A percentile compares a stretch with the other conserved stretches of the same genome.
Conservation (phyloP, 176 grass and related monocot genomes). For the Aegilops sharonensis region DNA sequence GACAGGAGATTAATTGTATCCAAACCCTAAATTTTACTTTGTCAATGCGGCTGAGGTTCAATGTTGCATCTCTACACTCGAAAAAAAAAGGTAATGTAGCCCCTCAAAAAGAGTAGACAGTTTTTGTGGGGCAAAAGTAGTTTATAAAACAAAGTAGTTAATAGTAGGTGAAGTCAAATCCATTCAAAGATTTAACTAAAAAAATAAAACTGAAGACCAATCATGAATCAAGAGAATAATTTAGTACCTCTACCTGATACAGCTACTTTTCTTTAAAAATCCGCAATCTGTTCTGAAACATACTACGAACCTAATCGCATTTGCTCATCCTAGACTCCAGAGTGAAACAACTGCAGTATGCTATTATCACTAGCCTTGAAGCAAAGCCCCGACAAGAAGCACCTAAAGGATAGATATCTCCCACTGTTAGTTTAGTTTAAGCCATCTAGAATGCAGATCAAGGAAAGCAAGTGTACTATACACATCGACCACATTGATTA, state of each 20-base stretch:
- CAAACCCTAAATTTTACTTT: too few relatives aligned
- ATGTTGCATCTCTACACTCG: too few relatives aligned
- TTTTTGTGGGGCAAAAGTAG: too few relatives aligned
- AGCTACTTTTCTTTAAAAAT: neutral
- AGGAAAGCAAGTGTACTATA: neutral
- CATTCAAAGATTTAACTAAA: neutral
- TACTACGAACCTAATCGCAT: neutral
- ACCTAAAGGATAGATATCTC: constrained; percentile 9
- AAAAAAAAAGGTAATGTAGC: too few relatives aligned
- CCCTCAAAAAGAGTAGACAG: too few relatives aligned
- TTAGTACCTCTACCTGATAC: neutral
- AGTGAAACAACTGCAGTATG: constrained; percentile 7
- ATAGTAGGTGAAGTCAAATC: neutral
- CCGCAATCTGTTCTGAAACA: neutral
- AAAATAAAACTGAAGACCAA: neutral
- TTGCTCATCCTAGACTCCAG: neutral
- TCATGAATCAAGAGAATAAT: neutral
- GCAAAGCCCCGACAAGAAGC: neutral
- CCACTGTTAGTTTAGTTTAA: constrained; percentile 17
- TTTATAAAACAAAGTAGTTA: neutral
- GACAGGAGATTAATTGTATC: too few relatives aligned
- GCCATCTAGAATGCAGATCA: neutral
- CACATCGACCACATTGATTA: neutral
- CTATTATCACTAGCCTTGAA: neutral
- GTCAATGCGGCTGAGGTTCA: too few relatives aligned